Conservation (phyloP, 768 basidiomycete genomes). For the Boletus insuetus region DNA sequence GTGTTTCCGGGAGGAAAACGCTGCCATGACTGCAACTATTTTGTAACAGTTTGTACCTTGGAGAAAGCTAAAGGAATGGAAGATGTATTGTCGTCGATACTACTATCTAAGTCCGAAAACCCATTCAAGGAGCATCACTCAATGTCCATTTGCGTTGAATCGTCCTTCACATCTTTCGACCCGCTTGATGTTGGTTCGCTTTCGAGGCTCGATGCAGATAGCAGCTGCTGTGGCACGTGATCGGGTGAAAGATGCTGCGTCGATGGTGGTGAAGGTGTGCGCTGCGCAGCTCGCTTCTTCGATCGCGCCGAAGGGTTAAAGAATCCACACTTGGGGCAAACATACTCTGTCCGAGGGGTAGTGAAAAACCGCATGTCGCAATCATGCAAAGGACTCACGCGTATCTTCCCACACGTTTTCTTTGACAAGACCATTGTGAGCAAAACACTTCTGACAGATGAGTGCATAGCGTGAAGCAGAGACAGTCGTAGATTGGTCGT, state of each 20-base stretch:
- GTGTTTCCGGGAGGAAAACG: too few species aligned
- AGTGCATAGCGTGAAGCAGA: conserved; percentile 66
- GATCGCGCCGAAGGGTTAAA: conserved; percentile 59
- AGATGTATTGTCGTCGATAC: background rate
- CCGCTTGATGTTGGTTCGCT: background rate
- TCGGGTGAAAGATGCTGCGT: conserved; percentile 7
- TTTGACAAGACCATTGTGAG: conserved; percentile 81
- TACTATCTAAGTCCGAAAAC: background rate
- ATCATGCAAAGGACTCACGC: conserved; percentile 50
- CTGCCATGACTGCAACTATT: background rate
- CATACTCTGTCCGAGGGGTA: conserved; percentile 56
- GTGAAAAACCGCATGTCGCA: background rate
- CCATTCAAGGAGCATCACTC: conserved; percentile 5
- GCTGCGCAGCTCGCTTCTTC: conserved; percentile 27
- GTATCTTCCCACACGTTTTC: conserved; percentile 79
- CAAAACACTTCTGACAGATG: conserved; percentile 84
- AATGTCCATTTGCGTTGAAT: conserved; percentile 8
- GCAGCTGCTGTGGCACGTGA: conserved; percentile 3
- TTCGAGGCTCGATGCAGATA: background rate
- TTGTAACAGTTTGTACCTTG: background rate
- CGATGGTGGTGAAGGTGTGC: conserved; percentile 29
- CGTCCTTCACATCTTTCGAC: background rate
- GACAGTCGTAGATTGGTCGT: conserved; percentile 38
- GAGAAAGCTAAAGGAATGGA: conserved; percentile 6
- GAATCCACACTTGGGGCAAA: conserved; percentile 82